Conservation (phyloP, 495 filamentous ascomycete genomes). For the Hypoxylon subgilvum region DNA sequence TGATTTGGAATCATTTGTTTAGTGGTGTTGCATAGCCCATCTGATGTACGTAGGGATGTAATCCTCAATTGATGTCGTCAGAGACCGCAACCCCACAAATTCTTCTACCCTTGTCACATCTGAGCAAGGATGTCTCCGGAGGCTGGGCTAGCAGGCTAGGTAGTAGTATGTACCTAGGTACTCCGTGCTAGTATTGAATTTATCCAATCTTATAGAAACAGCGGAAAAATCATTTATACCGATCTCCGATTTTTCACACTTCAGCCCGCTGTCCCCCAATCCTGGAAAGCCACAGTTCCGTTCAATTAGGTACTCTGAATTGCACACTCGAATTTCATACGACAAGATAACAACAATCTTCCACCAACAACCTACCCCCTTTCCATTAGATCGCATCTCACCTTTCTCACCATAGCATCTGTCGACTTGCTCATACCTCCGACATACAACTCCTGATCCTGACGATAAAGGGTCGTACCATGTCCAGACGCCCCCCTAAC, state of each 20-base stretch:
- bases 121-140: neutral
- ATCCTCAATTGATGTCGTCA: conserved; percentile 30
- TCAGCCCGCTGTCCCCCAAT: no score
- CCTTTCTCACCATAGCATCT: neutral
- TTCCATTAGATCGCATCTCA: no score
- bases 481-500: conserved; percentile 87
- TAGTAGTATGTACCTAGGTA: neutral
- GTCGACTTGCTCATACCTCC: neutral
- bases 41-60: no score
- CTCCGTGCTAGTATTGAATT: no score
- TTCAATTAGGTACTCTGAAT: conserved; percentile 9
- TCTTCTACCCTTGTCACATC: conserved; percentile 4
- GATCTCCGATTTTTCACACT: conserved; percentile 18
- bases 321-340: conserved; percentile 17
- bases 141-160: no score
- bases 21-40: neutral
- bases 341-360: no score
- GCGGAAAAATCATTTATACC: conserved; percentile 23
- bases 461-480: conserved; percentile 42
- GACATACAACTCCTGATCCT: neutral
- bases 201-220: neutral
- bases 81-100: conserved; percentile 5
- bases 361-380: neutral
- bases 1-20: conserved; percentile 33
- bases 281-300: conserved; percentile 32